A percentile compares a stretch with the other conserved stretches of the same genome.
phyloP scores from a whole-genome alignment of 83 land plant genomes.

The Diphasiastrum complanatum region DNA sequence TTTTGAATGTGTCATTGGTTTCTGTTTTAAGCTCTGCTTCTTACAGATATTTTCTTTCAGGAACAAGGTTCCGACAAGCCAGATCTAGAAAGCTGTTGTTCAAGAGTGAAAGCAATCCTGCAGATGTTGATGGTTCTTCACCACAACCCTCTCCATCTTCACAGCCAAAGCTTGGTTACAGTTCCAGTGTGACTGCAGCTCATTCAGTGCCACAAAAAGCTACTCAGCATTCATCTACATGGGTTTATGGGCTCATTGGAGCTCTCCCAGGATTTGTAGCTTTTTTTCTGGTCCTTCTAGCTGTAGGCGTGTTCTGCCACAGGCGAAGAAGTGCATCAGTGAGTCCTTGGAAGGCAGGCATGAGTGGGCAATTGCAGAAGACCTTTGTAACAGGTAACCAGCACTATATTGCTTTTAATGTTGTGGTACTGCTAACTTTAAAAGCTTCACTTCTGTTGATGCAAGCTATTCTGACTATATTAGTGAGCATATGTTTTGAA shows the following conservation, averaged over 20 bases:
- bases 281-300: not conserved
- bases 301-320: constrained; percentile 10
- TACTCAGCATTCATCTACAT: not conserved
- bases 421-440: not conserved
- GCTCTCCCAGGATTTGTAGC: not conserved
- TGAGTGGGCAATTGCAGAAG: constrained; percentile 10
- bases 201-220: not conserved
- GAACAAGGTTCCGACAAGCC: no score
- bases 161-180: not conserved
- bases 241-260: constrained; percentile 1
- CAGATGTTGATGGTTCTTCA: not conserved
- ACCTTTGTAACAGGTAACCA: constrained; percentile 12
- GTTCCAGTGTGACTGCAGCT: not conserved
- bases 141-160: not conserved
- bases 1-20: no score
- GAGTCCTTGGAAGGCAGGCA: constrained; percentile 28
- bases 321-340: constrained; percentile 24
- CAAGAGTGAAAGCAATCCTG: not conserved
- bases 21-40: no score
- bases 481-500: no score
- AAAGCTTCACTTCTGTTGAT: not conserved
- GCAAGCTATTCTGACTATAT: not conserved
- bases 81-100: no score
- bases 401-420: constrained; percentile 7
- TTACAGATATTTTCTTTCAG: no score